Base-by-base conservation (phyloP, 495 filamentous ascomycete species). In the Glarea lozoyensis region DNA sequence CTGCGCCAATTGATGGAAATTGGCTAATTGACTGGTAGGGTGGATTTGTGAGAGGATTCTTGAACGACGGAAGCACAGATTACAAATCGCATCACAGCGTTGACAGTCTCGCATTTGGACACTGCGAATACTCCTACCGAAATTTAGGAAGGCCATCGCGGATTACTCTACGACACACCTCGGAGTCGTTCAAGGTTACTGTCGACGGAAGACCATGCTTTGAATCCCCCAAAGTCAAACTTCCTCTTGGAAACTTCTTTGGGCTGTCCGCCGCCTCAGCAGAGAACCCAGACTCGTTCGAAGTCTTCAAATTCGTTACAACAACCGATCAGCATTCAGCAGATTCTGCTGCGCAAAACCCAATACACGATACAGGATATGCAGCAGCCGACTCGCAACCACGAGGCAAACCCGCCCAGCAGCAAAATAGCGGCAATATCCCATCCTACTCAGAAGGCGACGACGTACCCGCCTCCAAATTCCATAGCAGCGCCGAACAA, bases 221-320 rank as follows among this genome's bases (percentile, higher is more conserved):
- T 62, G 77, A 84, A 42, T 90, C 76, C 39, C 68, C 82, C 57
- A 82, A 86, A 67, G 71, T 95, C 49, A 61, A 64, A 31, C 72
- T 98, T 22, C 89, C 92, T 7, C 57, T 71, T 5, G 84, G 83
- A 53, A 93, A 97, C 63, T 76, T 75, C 60, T 86, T 94, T 46
- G 92, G 92, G 56, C 65, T 98, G 48, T 83, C 84, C 2, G 92
- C 90, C 23, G 84, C 83, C 3, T 88, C 86, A 6, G 86, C 87
- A 20, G 88, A 96, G 46, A 88, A 76, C 50, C 86, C 92, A 0
- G 92, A 98, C 60, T 93, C 87, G 20, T 94, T 94, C 58, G 92
- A 98, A 62, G 60, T 92, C 47, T 90, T 88, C 70, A 94, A 90
- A 53, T 76, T 97, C 54, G 65, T 84, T 27, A 70, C 89, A 25